phyloP scores from a whole-genome alignment of 2,329 filamentous ascomycete species.

The Emmonsiellopsis sp. region DNA sequence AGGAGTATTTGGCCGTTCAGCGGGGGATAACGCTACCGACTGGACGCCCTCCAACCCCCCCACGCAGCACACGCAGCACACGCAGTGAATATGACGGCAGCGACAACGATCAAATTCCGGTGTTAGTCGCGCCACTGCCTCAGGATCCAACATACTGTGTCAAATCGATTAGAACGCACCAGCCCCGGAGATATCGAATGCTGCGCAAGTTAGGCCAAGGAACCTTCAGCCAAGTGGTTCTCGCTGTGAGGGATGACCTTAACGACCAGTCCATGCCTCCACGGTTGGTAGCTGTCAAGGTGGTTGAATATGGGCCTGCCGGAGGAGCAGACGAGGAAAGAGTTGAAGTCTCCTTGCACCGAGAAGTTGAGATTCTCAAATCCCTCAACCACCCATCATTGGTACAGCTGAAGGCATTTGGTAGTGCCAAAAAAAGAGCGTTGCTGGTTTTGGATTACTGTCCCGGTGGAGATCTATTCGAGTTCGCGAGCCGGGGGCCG shows the following conservation, averaged over 20 bases:
- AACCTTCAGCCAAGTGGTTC: conserved; percentile 88
- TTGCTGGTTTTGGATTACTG: conserved; percentile 86
- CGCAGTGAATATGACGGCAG: conserved; percentile 46
- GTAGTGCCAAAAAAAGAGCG: conserved; percentile 68
- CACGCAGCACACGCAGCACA: conserved; percentile 72
- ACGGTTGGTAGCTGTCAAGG: conserved; percentile 86
- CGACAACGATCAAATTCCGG: conserved; percentile 31
- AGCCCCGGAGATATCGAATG: conserved; percentile 68
- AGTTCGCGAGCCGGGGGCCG: conserved; percentile 68
- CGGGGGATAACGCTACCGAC: conserved; percentile 58
- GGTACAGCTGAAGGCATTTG: conserved; percentile 87
- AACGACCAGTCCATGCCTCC: conserved; percentile 31
- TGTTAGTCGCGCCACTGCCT: conserved; percentile 11
- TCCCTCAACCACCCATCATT: conserved; percentile 80
- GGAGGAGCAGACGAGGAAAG: conserved; percentile 89
- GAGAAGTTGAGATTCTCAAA: conserved; percentile 90
- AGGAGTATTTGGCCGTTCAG: conserved; percentile 70
- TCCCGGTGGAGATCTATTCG: conserved; percentile 89
- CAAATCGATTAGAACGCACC: conserved; percentile 55
- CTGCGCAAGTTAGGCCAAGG: conserved; percentile 79
- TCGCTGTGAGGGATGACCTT: conserved; percentile 70
- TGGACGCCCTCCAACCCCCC: conserved; percentile 67
- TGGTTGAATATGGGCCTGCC: conserved; percentile 88
- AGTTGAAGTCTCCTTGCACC: conserved; percentile 85
- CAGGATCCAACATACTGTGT: conserved; percentile 54